A percentile compares a stretch with the other conserved stretches of the same genome.
Evolutionary conservation across 371 early-diverging fungal species (phyloP).

Genomic region (Gilbertella persicaria): DNA sequence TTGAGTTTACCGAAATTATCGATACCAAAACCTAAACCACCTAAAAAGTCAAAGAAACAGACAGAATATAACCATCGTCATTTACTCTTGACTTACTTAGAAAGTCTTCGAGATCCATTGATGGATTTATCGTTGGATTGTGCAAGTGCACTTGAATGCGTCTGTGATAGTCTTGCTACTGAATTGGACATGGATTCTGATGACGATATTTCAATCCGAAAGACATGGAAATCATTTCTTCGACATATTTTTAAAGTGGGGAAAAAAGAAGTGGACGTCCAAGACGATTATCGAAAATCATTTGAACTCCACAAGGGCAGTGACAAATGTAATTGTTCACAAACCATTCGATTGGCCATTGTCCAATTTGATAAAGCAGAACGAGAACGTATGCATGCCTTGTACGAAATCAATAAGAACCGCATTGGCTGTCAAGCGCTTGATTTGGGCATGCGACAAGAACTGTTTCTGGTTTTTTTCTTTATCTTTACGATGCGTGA

Average conservation of each 20-base stretch:
- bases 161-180: constrained; percentile 41
- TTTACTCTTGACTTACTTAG: constrained; percentile 55
- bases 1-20: constrained; percentile 25
- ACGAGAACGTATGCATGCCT: constrained; percentile 41
- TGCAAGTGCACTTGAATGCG: constrained; percentile 46
- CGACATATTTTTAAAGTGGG: constrained; percentile 27
- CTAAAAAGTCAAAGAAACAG: constrained; percentile 48
- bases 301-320: constrained; percentile 16
- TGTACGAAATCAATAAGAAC: constrained; percentile 42
- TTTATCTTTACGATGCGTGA: constrained; percentile 65
- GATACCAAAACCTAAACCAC: constrained; percentile 27
- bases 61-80: constrained; percentile 55
- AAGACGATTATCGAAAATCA: constrained; percentile 8
- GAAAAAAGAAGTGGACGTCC: constrained; percentile 8
- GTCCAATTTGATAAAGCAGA: constrained; percentile 47
- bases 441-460: constrained; percentile 60
- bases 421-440: constrained; percentile 36
- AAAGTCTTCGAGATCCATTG: constrained; percentile 56
- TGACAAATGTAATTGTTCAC: constrained; percentile 32
- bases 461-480: constrained; percentile 65
- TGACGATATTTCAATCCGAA: constrained; percentile 41
- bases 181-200: constrained; percentile 53
- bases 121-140: constrained; percentile 55
- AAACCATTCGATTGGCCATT: constrained; percentile 32
- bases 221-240: constrained; percentile 39